phyloP scores from a whole-genome alignment of 306 rosid species.

The Castanea sativa region DNA sequence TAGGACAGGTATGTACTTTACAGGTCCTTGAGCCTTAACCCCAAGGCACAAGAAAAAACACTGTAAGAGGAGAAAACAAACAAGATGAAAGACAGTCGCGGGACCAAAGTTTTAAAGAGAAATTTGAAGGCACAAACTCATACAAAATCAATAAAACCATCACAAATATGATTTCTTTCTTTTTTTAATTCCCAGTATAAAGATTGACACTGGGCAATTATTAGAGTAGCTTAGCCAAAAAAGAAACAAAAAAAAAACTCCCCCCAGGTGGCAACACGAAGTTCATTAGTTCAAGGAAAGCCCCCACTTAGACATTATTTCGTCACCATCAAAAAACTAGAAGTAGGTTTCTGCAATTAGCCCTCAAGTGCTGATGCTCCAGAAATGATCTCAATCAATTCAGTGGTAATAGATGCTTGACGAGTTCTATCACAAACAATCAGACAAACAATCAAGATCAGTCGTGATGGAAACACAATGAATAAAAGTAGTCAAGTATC shows the following conservation, averaged over 20 bases:
- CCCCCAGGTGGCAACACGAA: conserved; percentile 35
- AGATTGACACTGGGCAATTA: conserved; percentile 34
- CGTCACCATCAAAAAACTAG: conserved; percentile 33
- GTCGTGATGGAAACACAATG: conserved; percentile 1
- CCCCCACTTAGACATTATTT: conserved; percentile 40
- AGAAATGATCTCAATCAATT: conserved; percentile 95
- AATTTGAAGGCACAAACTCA: conserved; percentile 12
- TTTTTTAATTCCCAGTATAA: conserved; percentile 20
- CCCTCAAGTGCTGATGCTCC: conserved; percentile 93
- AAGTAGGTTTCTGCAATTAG: conserved; percentile 34
- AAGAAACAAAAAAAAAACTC: conserved; percentile 6
- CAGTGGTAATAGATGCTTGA: conserved; percentile 98
- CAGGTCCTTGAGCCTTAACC: too few relatives aligned
- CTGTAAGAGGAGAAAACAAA: too few relatives aligned
- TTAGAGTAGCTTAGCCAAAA: conserved; percentile 29
- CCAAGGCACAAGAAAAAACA: too few relatives aligned
- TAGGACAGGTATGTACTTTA: too few relatives aligned
- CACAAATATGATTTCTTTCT: conserved; percentile 1
- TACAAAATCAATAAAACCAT: conserved; percentile 28
- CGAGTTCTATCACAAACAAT: conserved; percentile 70
- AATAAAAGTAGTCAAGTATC: neutral
- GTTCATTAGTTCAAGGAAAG: conserved; percentile 42
- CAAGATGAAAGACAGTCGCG: too few relatives aligned
- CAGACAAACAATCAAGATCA: conserved; percentile 25
- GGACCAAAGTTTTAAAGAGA: neutral